Evolutionary conservation across 148 eudicot species (phyloP), one percentile per base, ranked within the genome.

Genomic region (Heliamphora exappendiculata): DNA sequence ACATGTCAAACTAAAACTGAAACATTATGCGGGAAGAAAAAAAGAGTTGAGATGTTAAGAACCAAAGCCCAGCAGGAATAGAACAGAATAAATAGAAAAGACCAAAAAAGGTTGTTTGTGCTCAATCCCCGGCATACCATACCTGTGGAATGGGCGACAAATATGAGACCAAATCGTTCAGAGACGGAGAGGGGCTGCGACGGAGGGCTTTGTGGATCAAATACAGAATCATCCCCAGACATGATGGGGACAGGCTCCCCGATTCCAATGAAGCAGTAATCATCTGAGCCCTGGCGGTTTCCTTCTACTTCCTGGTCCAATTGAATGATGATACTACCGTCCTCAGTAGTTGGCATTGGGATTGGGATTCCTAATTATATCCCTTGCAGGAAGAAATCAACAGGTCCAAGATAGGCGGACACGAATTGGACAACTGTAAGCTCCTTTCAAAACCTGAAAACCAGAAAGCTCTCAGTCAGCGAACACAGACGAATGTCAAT

Each of bases 131-230:
- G 19, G 42, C 29, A 34, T 44, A 39, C 33, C 7, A 6, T 26
- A 87, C 96, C 97, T 7, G 87, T 74, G 14, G 89, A 77, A 67
- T 91, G 91, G 7, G 93, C 90, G 9, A 86, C 85, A 20, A 94
- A 90, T 3, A 90, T 28, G 81, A 90, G 84, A 51, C 89, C 82
- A 5, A 84, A 79, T 22, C 81, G 80, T 72, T 85, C 83, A 17
- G 97, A 87, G 63, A 94, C 74, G 0, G 77, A 91, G 53, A 94
- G 55, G 3, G 97, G 96, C 17, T 75, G 79, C 1, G 78, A 79
- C 4, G 98, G 97, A 81, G 80, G 87, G 65, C 41, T 78, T 16
- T 82, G 11, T 16, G 75, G 34, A 47, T 89, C 88, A 62, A 84
- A 94, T 64, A 29, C 45, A 51, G 87, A 75, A 28, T 67, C 82